These are phyloP conservation scores for Hyphopichia buzzinii DNA, from an alignment of 1,139 yeast species.

Conservation along the genomic window DNA sequence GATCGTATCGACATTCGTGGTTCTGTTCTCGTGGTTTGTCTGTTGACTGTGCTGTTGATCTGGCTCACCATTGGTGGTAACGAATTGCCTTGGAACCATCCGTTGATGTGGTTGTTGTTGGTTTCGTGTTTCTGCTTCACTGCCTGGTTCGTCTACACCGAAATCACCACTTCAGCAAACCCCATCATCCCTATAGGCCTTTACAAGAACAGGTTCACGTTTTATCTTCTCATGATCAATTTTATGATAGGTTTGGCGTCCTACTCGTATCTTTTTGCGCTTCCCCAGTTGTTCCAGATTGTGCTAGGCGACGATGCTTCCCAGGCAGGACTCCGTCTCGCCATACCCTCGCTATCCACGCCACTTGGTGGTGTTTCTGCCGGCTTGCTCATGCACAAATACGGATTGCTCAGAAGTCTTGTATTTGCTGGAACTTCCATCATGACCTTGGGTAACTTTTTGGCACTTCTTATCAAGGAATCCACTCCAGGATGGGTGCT, in stretches of 20 bases:
- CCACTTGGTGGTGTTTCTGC: slow-evolving; percentile 40
- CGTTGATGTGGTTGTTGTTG: slow-evolving; percentile 11
- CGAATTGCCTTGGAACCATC: slow-evolving; percentile 19
- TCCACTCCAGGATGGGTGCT: slow-evolving; percentile 20
- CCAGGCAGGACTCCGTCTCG: slow-evolving; percentile 29
- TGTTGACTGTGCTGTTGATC: slow-evolving; percentile 26
- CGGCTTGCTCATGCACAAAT: slow-evolving; percentile 31
- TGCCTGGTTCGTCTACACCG: slow-evolving; percentile 17
- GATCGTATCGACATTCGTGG: slow-evolving; percentile 20
- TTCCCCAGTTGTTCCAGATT: slow-evolving; percentile 38
- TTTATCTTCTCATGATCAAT: slow-evolving; percentile 25
- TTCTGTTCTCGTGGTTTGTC: slow-evolving; percentile 16
- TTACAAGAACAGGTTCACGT: slow-evolving; percentile 21
- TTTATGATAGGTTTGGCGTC: slow-evolving; percentile 36
- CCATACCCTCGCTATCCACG: slow-evolving; percentile 37
- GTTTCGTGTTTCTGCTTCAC: slow-evolving; percentile 11
- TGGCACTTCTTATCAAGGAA: slow-evolving; percentile 23
- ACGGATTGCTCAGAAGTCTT: slow-evolving; percentile 16
- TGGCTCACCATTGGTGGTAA: slow-evolving; percentile 26
- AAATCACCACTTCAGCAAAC: slow-evolving; percentile 25
- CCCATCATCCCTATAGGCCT: slow-evolving; percentile 37
- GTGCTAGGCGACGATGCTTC: slow-evolving; percentile 27
- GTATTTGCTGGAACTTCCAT: slow-evolving; percentile 27
- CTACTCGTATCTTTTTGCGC: slow-evolving; percentile 36
- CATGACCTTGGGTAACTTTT: slow-evolving; percentile 32